Percentiles rank a stretch among this genome's conserved stretches.
Conservation (phyloP, 257 asterid species). For the Solanum sparsipilum region DNA sequence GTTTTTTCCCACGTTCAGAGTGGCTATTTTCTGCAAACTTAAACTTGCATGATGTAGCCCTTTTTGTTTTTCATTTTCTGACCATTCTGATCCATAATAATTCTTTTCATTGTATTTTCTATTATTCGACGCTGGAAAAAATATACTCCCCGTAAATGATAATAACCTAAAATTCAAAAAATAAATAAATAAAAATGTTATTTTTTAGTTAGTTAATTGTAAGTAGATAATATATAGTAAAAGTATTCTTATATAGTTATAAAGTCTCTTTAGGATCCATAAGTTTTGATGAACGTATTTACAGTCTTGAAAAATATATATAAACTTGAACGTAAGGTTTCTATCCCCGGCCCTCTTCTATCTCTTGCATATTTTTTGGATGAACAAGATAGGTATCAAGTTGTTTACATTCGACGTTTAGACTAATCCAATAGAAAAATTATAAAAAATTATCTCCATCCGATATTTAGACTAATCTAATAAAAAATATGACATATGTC, state of each 20-base stretch:
- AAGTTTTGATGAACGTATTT: not conserved
- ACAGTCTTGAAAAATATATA: too few relatives aligned
- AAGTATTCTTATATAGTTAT: not conserved
- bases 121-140: slow-evolving; percentile 1
- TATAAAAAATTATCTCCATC: not conserved
- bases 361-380: not conserved
- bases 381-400: not conserved
- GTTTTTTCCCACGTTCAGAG: not conserved
- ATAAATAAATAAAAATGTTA: too few relatives aligned
- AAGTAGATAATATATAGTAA: not conserved
- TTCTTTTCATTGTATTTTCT: not conserved
- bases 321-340: not conserved
- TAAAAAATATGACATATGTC: not conserved
- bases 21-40: slow-evolving; percentile 5
- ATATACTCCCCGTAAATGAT: not conserved
- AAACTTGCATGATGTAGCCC: slow-evolving; percentile 1
- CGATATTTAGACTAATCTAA: not conserved
- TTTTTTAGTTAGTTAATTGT: not conserved
- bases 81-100: slow-evolving; percentile 4
- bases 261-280: not conserved
- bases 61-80: slow-evolving; percentile 1
- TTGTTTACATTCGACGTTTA: not conserved
- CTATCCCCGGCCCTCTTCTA: not conserved
- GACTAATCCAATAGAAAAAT: not conserved
- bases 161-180: not conserved